A percentile compares a stretch with the other conserved stretches of the same genome.
phyloP scores from a whole-genome alignment of 1,284 basidiomycete species.

The Flammula alnicola region DNA sequence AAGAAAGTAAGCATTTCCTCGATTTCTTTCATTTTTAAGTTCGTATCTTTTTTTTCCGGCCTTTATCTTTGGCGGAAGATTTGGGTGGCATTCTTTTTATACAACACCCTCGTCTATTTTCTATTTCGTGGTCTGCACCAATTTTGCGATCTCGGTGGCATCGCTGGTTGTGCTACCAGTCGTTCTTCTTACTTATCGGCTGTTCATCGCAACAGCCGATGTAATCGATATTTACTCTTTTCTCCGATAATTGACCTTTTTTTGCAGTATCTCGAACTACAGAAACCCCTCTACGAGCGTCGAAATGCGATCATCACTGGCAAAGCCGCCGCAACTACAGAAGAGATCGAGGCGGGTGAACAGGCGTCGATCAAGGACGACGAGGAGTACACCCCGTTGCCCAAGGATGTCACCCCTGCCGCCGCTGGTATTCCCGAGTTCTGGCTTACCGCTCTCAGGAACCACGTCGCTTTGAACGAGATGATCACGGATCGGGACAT shows the following conservation, averaged over 20 bases:
- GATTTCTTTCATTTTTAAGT: slow-evolving; percentile 18
- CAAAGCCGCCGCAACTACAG: slow-evolving; percentile 71
- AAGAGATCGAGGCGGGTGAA: slow-evolving; percentile 87
- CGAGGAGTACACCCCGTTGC: slow-evolving; percentile 62
- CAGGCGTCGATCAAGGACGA: slow-evolving; percentile 70
- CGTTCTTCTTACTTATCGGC: background rate
- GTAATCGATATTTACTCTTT: background rate
- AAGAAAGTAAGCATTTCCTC: slow-evolving; percentile 74
- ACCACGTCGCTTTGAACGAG: slow-evolving; percentile 86
- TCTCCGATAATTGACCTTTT: slow-evolving; percentile 6
- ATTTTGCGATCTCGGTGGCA: too few relatives aligned
- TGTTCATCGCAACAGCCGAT: slow-evolving; percentile 3
- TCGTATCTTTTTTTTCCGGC: slow-evolving; percentile 8
- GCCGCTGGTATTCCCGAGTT: slow-evolving; percentile 87
- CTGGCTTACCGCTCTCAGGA: slow-evolving; percentile 96
- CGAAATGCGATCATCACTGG: slow-evolving; percentile 87
- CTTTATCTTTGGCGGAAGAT: slow-evolving; percentile 6
- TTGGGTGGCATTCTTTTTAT: too few relatives aligned
- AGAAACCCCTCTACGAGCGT: slow-evolving; percentile 89
- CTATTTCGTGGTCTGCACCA: too few relatives aligned
- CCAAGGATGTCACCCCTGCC: slow-evolving; percentile 47
- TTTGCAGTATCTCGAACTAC: slow-evolving; percentile 80
- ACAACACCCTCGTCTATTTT: too few relatives aligned
- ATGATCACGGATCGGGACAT: slow-evolving; percentile 95
- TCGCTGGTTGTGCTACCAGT: background rate